These are phyloP conservation scores for Wickerhamiella vanderwaltii DNA, from an alignment of 805 yeast genomes.

Conservation along the genomic window DNA sequence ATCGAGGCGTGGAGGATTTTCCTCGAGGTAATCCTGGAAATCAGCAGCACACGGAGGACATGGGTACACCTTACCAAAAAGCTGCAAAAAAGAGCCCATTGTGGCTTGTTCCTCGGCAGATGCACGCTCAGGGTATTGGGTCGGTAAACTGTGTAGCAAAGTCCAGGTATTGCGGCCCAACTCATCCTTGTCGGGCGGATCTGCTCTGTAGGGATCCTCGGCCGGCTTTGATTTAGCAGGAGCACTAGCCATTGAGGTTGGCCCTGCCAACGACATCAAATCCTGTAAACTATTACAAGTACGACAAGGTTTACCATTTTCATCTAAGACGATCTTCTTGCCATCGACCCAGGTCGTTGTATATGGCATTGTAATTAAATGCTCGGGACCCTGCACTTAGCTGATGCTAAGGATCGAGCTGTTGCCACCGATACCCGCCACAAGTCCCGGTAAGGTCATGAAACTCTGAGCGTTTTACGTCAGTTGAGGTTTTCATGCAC, in stretches of 20 bases:
- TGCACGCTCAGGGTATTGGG: slow-evolving; percentile 70
- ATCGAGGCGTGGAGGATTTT: slow-evolving; percentile 31
- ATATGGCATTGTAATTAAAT: slow-evolving; percentile 12
- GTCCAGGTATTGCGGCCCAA: slow-evolving; percentile 90
- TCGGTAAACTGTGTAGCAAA: slow-evolving; percentile 78
- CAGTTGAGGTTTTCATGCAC: too few species aligned
- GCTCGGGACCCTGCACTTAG: too few species aligned
- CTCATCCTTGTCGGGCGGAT: slow-evolving; percentile 77
- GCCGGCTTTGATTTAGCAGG: slow-evolving; percentile 11
- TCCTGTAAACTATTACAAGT: slow-evolving; percentile 75
- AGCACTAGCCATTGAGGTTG: neutral
- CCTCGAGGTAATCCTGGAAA: slow-evolving; percentile 48
- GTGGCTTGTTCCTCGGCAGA: slow-evolving; percentile 49
- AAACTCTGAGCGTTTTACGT: too few species aligned
- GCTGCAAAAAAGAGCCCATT: slow-evolving; percentile 51
- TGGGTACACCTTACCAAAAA: slow-evolving; percentile 76
- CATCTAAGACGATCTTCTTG: slow-evolving; percentile 59
- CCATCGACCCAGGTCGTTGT: slow-evolving; percentile 31
- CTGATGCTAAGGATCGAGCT: too few species aligned
- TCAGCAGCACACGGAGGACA: slow-evolving; percentile 91
- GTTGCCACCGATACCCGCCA: too few species aligned
- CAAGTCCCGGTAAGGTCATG: too few species aligned
- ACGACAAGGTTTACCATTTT: slow-evolving; percentile 93
- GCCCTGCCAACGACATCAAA: slow-evolving; percentile 33
- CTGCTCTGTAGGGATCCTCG: slow-evolving; percentile 34